Percentiles rank a stretch among this genome's conserved stretches.
Conservation (phyloP, 441 rosid genomes). For the Euphorbia corollata region DNA sequence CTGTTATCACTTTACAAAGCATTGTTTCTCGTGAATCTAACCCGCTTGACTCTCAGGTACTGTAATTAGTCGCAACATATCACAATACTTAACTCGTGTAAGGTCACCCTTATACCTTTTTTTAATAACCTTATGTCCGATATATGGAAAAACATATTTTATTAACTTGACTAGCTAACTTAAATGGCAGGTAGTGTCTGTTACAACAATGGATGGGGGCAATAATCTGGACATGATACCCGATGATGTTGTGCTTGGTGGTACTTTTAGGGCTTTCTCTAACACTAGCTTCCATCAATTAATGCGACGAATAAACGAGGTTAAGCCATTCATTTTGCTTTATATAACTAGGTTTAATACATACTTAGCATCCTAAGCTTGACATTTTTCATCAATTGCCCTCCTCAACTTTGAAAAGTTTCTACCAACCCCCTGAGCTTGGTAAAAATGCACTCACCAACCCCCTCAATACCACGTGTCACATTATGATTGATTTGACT, state of each 20-base stretch:
- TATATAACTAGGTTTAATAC: not conserved
- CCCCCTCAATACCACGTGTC: too few relatives aligned
- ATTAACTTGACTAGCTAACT: not conserved
- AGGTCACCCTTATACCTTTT: too few relatives aligned
- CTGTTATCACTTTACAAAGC: conserved; percentile 67
- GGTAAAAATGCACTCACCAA: too few relatives aligned
- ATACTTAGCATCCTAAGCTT: too few relatives aligned
- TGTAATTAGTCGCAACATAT: too few relatives aligned
- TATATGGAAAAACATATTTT: too few relatives aligned
- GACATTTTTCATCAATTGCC: too few relatives aligned
- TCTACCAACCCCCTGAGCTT: too few relatives aligned
- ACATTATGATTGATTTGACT: too few relatives aligned
- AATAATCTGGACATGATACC: conserved; percentile 37
- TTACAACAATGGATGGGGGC: conserved; percentile 67
- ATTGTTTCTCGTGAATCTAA: conserved; percentile 86
- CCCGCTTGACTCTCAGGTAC: conserved; percentile 65
- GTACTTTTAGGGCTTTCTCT: conserved; percentile 81
- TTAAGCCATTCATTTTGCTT: conserved; percentile 10
- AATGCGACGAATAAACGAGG: conserved; percentile 64
- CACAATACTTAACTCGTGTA: too few relatives aligned
- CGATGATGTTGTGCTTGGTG: conserved; percentile 49
- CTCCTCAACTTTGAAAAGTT: too few relatives aligned
- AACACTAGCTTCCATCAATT: conserved; percentile 62
- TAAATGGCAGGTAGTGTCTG: conserved; percentile 61
- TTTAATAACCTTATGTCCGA: too few relatives aligned